A percentile compares a stretch with the other conserved stretches of the same genome.
These are phyloP conservation scores for Coemansia javaensis DNA, from an alignment of 192 early-diverging fungal species.

Conservation along the genomic window DNA sequence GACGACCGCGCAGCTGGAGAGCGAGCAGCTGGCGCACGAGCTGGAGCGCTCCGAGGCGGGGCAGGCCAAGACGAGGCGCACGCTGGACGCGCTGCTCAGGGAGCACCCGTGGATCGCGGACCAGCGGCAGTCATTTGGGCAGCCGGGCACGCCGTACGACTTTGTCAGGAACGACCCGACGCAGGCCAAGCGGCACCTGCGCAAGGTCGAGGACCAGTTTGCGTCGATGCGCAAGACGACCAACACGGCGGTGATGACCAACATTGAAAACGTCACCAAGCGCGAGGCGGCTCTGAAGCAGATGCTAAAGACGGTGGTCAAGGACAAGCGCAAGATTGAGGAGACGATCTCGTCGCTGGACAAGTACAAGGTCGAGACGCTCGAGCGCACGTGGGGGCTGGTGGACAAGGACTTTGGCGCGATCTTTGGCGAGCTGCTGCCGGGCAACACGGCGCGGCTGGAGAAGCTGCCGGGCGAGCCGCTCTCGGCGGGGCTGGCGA, in stretches of 20 bases:
- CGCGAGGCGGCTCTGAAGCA: slow-evolving; percentile 76
- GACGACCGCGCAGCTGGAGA: slow-evolving; percentile 67
- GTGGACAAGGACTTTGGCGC: slow-evolving; percentile 95
- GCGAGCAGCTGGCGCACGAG: slow-evolving; percentile 77
- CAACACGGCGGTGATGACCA: slow-evolving; percentile 93
- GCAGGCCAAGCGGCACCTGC: slow-evolving; percentile 68
- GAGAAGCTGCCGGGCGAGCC: slow-evolving; percentile 76
- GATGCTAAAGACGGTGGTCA: slow-evolving; percentile 83
- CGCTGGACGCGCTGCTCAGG: slow-evolving; percentile 50
- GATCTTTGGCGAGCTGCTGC: slow-evolving; percentile 93
- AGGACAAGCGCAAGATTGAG: slow-evolving; percentile 94
- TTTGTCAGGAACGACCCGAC: slow-evolving; percentile 70
- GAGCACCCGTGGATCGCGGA: slow-evolving; percentile 82
- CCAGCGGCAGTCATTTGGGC: slow-evolving; percentile 86
- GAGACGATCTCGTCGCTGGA: slow-evolving; percentile 87
- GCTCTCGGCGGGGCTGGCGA: slow-evolving; percentile 82
- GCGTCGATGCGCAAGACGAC: slow-evolving; percentile 78
- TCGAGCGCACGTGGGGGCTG: slow-evolving; percentile 83
- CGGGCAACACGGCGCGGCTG: slow-evolving; percentile 85
- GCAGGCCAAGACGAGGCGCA: slow-evolving; percentile 47
- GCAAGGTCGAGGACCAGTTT: slow-evolving; percentile 72
- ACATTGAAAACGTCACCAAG: slow-evolving; percentile 89
- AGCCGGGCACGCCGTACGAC: slow-evolving; percentile 76
- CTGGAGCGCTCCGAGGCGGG: slow-evolving; percentile 67
- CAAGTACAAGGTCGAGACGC: slow-evolving; percentile 83